Base-by-base conservation (phyloP, 257 asterid genomes). In the Solanum appendiculatum region DNA sequence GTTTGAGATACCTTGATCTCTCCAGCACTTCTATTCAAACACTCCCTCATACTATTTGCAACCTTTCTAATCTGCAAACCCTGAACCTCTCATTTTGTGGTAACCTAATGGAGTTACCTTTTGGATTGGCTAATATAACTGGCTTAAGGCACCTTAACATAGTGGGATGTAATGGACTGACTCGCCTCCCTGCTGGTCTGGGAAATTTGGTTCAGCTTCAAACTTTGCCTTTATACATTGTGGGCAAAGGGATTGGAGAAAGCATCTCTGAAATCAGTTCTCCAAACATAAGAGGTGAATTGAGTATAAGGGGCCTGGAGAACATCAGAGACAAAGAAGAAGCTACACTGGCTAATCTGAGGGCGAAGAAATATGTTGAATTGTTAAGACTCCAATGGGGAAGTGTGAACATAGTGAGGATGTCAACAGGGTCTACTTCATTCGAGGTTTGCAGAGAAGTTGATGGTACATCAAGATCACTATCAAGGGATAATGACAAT, bases 131-230 rank as follows among this genome's bases (percentile, higher is more conserved):
- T 33, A 90, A 85, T 66, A 13, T 90, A 16, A 86, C 82, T 29
- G 85, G 64, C 80, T 84, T 90, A 64, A 86, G 92, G 69, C 92
- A 88, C 87, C 89, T 88, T 51, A 83, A 89, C 20, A 81, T 89
- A 58, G 68, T 16, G 39, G 88, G 87, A 56, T 68, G 88, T 80
- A 82, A 80, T 27, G 85, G 74, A 23, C 69, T 87, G 85, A 86
- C 46, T 21, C 75, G 68, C 66, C 83, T 89, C 83, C 91, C 91
- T 51, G 63, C 85, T 78, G 88, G 89, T n/a, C 82, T 87, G 42
- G 86, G 86, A 44, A 87, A 85, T 10, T 73, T 85, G 82, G 83
- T 60, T 80, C 85, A 87, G 58, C 90, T 89, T 85, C 90, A 89
- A 82, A 89, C 89, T 37, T 87, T 85, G 89, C 88, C 88, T 25